phyloP scores from a whole-genome alignment of 805 yeast species.

The Nakazawaea holstii region DNA sequence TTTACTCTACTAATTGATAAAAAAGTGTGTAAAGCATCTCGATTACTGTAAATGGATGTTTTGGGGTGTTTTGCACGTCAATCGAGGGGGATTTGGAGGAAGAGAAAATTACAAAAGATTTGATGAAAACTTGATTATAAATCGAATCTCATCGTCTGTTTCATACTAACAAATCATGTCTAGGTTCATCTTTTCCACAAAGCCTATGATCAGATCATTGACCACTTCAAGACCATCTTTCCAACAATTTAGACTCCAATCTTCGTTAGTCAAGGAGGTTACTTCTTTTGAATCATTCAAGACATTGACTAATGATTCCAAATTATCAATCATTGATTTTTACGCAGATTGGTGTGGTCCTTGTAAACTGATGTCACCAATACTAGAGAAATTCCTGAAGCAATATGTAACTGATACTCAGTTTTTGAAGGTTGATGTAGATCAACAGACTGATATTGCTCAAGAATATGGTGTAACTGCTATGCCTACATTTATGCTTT shows the following conservation, averaged over 20 bases:
- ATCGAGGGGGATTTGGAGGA: no score
- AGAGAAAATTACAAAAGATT: no score
- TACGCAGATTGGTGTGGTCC: slow-evolving; percentile 78
- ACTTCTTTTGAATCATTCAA: slow-evolving; percentile 30
- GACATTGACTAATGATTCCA: slow-evolving; percentile 25
- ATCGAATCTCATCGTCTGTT: no score
- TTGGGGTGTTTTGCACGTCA: no score
- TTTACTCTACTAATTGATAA: no score
- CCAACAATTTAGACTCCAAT: not conserved
- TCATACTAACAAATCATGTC: no score
- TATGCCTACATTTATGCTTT: slow-evolving; percentile 70
- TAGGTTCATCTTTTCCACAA: no score
- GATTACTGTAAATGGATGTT: no score
- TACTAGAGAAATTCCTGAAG: slow-evolving; percentile 38
- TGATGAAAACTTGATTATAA: no score
- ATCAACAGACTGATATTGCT: slow-evolving; percentile 55
- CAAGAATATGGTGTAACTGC: slow-evolving; percentile 57
- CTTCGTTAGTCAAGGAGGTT: slow-evolving; percentile 27
- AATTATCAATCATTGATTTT: slow-evolving; percentile 55
- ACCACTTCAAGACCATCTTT: no score
- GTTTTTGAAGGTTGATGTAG: slow-evolving; percentile 71
- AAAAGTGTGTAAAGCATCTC: no score
- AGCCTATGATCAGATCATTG: no score
- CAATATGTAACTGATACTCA: slow-evolving; percentile 40
- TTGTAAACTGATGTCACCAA: slow-evolving; percentile 65